A percentile compares a stretch with the other conserved stretches of the same genome.
phyloP scores from a whole-genome alignment of 257 asterid genomes.

The Vinca minor region DNA sequence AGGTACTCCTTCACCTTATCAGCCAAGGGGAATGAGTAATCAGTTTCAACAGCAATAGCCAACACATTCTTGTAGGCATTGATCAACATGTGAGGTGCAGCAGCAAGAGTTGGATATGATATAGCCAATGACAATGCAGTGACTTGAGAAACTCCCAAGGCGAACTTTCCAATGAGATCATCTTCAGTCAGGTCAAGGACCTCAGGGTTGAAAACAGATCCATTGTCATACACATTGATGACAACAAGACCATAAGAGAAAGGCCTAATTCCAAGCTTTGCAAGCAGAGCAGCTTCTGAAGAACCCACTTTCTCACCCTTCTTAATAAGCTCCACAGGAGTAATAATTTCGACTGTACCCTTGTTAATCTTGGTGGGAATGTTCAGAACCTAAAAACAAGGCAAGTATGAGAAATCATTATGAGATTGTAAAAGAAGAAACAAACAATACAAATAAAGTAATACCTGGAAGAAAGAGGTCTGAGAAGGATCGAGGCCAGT shows the following conservation, averaged over 20 bases:
- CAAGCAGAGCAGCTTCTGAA: slow-evolving; percentile 86
- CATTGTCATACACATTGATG: slow-evolving; percentile 62
- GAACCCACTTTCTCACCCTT: slow-evolving; percentile 98
- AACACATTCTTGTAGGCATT: slow-evolving; percentile 72
- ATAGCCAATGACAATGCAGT: slow-evolving; percentile 63
- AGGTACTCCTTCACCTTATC: slow-evolving; percentile 87
- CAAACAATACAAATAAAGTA: too few species aligned
- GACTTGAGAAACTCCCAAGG: slow-evolving; percentile 66
- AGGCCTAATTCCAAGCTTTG: slow-evolving; percentile 90
- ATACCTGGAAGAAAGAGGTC: slow-evolving; percentile 93
- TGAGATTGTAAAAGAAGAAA: too few species aligned
- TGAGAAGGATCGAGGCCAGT: slow-evolving; percentile 96
- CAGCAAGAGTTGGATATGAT: slow-evolving; percentile 80
- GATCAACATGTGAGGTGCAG: slow-evolving; percentile 85
- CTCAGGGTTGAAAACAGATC: slow-evolving; percentile 85
- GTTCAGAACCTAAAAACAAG: slow-evolving; percentile 56
- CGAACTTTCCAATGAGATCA: slow-evolving; percentile 69
- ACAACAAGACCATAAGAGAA: slow-evolving; percentile 86
- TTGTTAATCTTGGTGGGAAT: slow-evolving; percentile 97
- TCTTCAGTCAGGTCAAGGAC: slow-evolving; percentile 82
- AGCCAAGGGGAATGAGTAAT: slow-evolving; percentile 80
- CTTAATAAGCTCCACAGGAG: slow-evolving; percentile 91
- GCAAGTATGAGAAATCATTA: background rate
- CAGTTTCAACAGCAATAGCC: slow-evolving; percentile 66
- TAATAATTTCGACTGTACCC: slow-evolving; percentile 94